phyloP scores from a whole-genome alignment of 257 asterid genomes.

The Ilex aquifolium region DNA sequence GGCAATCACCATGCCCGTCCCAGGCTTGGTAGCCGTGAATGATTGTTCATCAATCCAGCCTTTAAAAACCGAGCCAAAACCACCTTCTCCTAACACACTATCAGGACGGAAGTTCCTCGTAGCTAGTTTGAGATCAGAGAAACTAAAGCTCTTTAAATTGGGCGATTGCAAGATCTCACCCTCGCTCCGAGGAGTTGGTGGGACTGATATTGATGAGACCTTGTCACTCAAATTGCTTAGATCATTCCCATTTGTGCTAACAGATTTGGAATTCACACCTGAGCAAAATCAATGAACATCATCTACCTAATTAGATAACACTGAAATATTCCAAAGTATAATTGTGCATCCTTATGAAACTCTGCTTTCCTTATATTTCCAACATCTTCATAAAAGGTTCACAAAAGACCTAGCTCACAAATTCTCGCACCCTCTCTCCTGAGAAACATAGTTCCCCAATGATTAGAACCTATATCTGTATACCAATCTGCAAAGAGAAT shows the following conservation, averaged over 20 bases:
- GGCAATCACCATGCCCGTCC: conserved; percentile 69
- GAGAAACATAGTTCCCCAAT: too few species aligned
- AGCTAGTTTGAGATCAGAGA: conserved; percentile 57
- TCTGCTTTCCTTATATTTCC: neutral
- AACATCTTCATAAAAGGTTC: neutral
- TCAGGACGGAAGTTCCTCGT: conserved; percentile 88
- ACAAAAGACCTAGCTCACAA: neutral
- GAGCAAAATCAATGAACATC: conserved; percentile 6
- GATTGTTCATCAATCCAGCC: conserved; percentile 85
- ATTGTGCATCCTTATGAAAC: neutral
- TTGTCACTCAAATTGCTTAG: conserved; percentile 32
- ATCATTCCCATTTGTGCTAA: conserved; percentile 36
- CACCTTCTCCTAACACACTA: conserved; percentile 82
- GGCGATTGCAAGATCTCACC: conserved; percentile 84
- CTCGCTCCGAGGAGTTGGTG: conserved; percentile 60
- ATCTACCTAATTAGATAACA: neutral
- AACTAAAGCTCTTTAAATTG: conserved; percentile 56
- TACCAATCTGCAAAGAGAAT: too few species aligned
- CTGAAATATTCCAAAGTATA: too few species aligned
- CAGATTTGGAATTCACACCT: conserved; percentile 48
- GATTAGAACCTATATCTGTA: too few species aligned
- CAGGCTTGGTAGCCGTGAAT: conserved; percentile 60
- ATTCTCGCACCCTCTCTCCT: neutral
- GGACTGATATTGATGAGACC: conserved; percentile 29
- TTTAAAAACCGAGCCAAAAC: conserved; percentile 80